Percentiles rank a stretch among this genome's conserved stretches.
phyloP scores from a whole-genome alignment of 2,329 filamentous ascomycete species.

The Grosmannia huntii region DNA sequence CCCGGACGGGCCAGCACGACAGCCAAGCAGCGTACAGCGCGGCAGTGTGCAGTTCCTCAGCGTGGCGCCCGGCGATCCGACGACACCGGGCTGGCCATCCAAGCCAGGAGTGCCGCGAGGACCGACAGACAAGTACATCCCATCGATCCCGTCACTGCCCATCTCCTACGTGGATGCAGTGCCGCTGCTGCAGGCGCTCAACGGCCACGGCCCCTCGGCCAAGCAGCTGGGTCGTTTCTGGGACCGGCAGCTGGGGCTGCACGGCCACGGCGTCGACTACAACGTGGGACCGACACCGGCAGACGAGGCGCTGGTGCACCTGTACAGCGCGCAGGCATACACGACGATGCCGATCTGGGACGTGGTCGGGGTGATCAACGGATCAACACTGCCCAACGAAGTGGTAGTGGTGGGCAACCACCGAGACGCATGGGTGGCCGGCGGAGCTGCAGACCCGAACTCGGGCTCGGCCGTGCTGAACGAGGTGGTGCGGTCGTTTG shows the following conservation, averaged over 20 bases:
- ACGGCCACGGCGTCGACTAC: slow-evolving; percentile 72
- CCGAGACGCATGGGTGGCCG: slow-evolving; percentile 59
- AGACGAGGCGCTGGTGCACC: slow-evolving; percentile 50
- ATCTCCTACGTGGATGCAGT: slow-evolving; percentile 81
- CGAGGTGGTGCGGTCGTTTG: slow-evolving; percentile 64
- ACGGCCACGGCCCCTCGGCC: slow-evolving; percentile 72
- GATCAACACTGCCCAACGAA: slow-evolving; percentile 62
- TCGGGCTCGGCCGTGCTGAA: slow-evolving; percentile 69
- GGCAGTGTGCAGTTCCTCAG: slow-evolving; percentile 77
- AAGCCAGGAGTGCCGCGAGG: slow-evolving; percentile 75
- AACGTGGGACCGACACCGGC: slow-evolving; percentile 74
- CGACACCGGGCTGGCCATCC: slow-evolving; percentile 86
- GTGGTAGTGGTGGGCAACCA: slow-evolving; percentile 81
- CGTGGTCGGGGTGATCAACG: slow-evolving; percentile 85
- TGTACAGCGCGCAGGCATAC: slow-evolving; percentile 71
- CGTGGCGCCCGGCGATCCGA: slow-evolving; percentile 60
- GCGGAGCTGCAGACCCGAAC: slow-evolving; percentile 71
- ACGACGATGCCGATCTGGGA: slow-evolving; percentile 77
- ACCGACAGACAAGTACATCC: slow-evolving; percentile 56
- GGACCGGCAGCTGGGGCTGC: slow-evolving; percentile 56
- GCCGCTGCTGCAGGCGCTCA: slow-evolving; percentile 78
- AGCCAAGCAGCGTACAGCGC: slow-evolving; percentile 81
- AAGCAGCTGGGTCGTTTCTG: slow-evolving; percentile 61
- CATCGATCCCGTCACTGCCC: slow-evolving; percentile 79
- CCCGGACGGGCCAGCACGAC: slow-evolving; percentile 72